Evolutionary conservation across 163 green algal genomes (phyloP).

Genomic region (Volvox carteri): DNA sequence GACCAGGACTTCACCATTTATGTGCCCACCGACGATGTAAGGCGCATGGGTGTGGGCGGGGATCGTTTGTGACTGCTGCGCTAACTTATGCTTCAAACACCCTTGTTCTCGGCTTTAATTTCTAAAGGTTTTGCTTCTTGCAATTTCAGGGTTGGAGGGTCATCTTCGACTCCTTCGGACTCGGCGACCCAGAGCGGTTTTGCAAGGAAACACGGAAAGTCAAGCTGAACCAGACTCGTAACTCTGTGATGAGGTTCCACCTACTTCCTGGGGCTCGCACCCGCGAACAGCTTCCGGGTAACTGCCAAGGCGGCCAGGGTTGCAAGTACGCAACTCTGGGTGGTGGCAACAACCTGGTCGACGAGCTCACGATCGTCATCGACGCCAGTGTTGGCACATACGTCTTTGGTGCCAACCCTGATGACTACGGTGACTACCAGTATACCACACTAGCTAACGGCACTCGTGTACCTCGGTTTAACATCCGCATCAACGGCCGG

Average conservation of each 20-base stretch:
- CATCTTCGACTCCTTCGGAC: conserved; percentile 1
- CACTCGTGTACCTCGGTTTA: neutral
- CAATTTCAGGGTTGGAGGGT: neutral
- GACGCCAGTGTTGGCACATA: conserved; percentile 12
- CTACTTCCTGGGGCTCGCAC: neutral
- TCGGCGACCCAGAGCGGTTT: neutral
- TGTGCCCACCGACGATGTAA: conserved; percentile 10
- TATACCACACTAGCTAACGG: neutral
- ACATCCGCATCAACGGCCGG: conserved; percentile 16
- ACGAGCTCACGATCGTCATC: neutral
- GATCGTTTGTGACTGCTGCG: neutral
- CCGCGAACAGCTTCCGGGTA: conserved; percentile 1
- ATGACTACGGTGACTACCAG: conserved; percentile 6
- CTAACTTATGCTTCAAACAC: no score
- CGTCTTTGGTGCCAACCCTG: conserved; percentile 6
- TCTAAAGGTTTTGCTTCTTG: no score
- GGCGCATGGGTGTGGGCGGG: neutral
- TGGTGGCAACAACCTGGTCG: conserved; percentile 29
- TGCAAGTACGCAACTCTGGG: conserved; percentile 12
- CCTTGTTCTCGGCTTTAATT: no score
- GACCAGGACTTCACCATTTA: conserved; percentile 5
- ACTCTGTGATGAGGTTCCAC: conserved; percentile 28
- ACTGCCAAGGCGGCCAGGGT: conserved; percentile 12
- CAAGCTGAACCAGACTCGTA: conserved; percentile 21
- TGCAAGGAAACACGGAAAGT: neutral